Conservation (phyloP, 176 grass and related monocot genomes). For the Oryza coarctata region DNA sequence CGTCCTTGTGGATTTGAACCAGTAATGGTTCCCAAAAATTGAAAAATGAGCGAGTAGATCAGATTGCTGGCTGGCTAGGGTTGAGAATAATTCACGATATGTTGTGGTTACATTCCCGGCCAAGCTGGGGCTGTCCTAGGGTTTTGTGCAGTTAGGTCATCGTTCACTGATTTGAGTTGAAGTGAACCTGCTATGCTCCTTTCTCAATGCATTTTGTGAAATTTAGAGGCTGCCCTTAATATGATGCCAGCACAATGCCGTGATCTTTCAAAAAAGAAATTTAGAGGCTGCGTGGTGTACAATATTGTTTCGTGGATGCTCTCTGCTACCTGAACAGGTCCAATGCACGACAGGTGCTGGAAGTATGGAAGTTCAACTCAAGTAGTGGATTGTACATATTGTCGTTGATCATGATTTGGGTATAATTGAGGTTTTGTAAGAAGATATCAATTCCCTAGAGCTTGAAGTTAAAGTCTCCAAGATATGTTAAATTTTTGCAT, state of each 20-base stretch:
- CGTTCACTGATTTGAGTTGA: not conserved
- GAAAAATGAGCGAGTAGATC: not conserved
- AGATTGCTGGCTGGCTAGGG: slow-evolving; percentile 35
- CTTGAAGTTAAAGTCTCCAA: not conserved
- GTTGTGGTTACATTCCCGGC: not conserved
- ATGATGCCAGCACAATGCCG: too few species aligned
- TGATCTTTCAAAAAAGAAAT: too few species aligned
- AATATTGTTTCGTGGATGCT: not conserved
- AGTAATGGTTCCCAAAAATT: too few species aligned
- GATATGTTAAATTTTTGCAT: not conserved
- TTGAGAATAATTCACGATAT: slow-evolving; percentile 11
- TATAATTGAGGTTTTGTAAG: slow-evolving; percentile 6
- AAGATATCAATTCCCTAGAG: not conserved
- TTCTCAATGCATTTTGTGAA: not conserved
- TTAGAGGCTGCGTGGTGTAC: not conserved
- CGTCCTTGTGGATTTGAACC: not conserved
- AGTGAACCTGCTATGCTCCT: not conserved
- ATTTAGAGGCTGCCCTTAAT: not conserved
- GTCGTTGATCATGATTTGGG: not conserved
- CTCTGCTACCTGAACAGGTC: not conserved
- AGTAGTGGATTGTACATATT: not conserved
- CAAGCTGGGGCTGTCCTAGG: not conserved
- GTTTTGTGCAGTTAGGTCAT: not conserved
- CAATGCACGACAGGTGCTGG: not conserved
- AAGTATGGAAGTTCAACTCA: not conserved